A percentile compares a stretch with the other conserved stretches of the same genome.
phyloP scores from a whole-genome alignment of 2,329 filamentous ascomycete species.

The Drechslerella dactyloides region DNA sequence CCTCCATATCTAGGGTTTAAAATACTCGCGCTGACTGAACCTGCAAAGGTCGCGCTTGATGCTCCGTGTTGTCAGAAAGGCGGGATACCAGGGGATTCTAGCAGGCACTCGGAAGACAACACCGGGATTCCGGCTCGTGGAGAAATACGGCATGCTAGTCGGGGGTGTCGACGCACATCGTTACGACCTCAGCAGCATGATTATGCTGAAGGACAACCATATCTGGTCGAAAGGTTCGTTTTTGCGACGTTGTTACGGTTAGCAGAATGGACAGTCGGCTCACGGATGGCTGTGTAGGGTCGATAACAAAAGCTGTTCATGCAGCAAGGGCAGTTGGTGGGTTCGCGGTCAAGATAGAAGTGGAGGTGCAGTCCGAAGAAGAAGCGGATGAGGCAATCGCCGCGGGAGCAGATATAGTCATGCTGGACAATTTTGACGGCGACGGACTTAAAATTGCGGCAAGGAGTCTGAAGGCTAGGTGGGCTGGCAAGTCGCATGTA shows the following conservation, averaged over 20 bases:
- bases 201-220: constrained; percentile 99
- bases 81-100: constrained; percentile 81
- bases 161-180: constrained; percentile 91
- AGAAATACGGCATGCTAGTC: constrained; percentile 97
- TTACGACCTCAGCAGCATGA: constrained; percentile 91
- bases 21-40: no score
- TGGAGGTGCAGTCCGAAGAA: constrained; percentile 85
- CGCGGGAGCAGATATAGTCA: constrained; percentile 91
- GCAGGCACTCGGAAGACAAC: constrained; percentile 97
- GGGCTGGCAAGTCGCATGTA: constrained; percentile 73
- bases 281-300: constrained; percentile 58
- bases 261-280: constrained; percentile 20
- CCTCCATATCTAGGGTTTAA: background rate
- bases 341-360: constrained; percentile 92
- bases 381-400: constrained; percentile 90
- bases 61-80: constrained; percentile 65
- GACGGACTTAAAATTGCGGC: constrained; percentile 79
- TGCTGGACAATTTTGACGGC: constrained; percentile 93
- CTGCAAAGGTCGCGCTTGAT: constrained; percentile 64
- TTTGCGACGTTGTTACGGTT: no score
- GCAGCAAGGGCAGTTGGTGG: constrained; percentile 84
- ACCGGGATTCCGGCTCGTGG: constrained; percentile 89
- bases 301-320: constrained; percentile 82
- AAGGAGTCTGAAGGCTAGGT: constrained; percentile 76
- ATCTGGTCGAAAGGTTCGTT: constrained; percentile 70